Conservation (phyloP, 2,329 filamentous ascomycete genomes). For the Trichoderma koningii region DNA sequence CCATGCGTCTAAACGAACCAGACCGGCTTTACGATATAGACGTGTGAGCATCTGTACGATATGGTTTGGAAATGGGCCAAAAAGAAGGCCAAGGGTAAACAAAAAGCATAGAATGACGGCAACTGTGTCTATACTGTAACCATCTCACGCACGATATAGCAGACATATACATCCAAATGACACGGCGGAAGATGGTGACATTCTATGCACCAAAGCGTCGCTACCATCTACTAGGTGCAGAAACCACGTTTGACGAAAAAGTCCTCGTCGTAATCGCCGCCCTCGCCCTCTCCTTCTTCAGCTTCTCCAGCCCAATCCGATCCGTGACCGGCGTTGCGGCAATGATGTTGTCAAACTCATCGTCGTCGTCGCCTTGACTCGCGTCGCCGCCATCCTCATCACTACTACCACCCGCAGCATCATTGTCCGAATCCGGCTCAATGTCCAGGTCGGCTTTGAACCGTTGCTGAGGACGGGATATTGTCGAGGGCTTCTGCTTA, state of each 20-base stretch:
- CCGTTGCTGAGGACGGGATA: slow-evolving; percentile 57
- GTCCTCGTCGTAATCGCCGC: slow-evolving; percentile 52
- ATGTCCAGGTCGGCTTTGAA: slow-evolving; percentile 61
- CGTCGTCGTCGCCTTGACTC: slow-evolving; percentile 63
- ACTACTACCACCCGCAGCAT: slow-evolving; percentile 46
- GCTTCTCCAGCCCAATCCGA: slow-evolving; percentile 65
- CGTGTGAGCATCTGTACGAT: slow-evolving; percentile 27
- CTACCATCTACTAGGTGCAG: slow-evolving; percentile 53
- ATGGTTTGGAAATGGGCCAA: slow-evolving; percentile 17
- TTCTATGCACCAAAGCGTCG: background rate
- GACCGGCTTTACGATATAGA: slow-evolving; percentile 10
- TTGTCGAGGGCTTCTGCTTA: slow-evolving; percentile 64
- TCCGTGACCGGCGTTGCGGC: slow-evolving; percentile 88
- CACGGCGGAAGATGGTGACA: background rate
- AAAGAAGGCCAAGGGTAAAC: background rate
- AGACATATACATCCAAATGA: background rate
- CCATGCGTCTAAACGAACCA: background rate
- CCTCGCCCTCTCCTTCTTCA: slow-evolving; percentile 57
- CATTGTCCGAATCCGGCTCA: slow-evolving; percentile 63
- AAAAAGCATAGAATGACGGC: background rate
- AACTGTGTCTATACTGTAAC: background rate
- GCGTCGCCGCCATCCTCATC: slow-evolving; percentile 65
- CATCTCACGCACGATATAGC: background rate
- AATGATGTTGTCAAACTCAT: slow-evolving; percentile 90
- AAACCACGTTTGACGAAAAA: slow-evolving; percentile 52